Conservation (phyloP, 2,329 filamentous ascomycete species). For the Pseudocercospora fijiensis region DNA sequence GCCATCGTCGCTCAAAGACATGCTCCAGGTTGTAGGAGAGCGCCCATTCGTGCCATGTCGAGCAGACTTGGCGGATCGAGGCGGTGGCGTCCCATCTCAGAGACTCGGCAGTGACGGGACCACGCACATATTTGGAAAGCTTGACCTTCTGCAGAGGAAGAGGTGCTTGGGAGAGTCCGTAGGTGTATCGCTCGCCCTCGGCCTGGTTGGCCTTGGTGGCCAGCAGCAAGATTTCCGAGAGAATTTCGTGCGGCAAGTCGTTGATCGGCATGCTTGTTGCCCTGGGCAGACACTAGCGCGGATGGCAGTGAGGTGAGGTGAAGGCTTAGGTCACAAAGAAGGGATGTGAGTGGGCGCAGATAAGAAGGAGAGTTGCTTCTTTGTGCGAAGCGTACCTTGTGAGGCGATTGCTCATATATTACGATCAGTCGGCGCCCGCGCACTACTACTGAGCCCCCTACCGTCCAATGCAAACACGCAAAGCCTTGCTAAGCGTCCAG, state of each 20-base stretch:
- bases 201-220: slow-evolving; percentile 50
- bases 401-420: background rate
- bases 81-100: slow-evolving; percentile 54
- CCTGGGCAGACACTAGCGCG: slow-evolving; percentile 1
- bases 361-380: slow-evolving; percentile 20
- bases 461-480: background rate
- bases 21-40: slow-evolving; percentile 52
- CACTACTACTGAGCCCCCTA: slow-evolving; percentile 2
- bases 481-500: background rate
- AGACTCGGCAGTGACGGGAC: slow-evolving; percentile 52
- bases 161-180: slow-evolving; percentile 52
- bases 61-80: slow-evolving; percentile 51
- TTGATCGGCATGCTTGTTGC: slow-evolving; percentile 40
- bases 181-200: slow-evolving; percentile 52
- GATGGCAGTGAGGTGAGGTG: slow-evolving; percentile 15
- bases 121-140: slow-evolving; percentile 53
- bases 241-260: slow-evolving; percentile 54
- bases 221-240: slow-evolving; percentile 52
- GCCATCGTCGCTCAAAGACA: slow-evolving; percentile 54
- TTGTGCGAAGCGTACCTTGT: background rate
- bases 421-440: background rate
- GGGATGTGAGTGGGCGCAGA: slow-evolving; percentile 24
- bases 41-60: slow-evolving; percentile 55
- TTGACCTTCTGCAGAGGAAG: slow-evolving; percentile 46
- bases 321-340: slow-evolving; percentile 18